These are phyloP conservation scores for Ceratocystis destructans DNA, from an alignment of 2,329 filamentous ascomycete species.

Conservation along the genomic window DNA sequence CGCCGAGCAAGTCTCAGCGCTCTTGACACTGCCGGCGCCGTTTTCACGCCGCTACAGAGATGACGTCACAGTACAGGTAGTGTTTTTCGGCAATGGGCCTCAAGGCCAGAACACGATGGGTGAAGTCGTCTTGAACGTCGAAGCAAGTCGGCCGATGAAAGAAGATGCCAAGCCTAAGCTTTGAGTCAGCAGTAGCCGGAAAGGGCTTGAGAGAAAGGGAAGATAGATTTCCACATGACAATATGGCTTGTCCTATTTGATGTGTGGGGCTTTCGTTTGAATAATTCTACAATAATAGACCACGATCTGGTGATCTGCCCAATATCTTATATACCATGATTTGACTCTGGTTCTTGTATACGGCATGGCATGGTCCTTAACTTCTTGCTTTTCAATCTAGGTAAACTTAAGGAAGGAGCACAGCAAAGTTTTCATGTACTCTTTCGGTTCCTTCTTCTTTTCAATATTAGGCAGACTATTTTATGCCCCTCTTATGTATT, in stretches of 20 bases:
- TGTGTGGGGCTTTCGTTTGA: neutral
- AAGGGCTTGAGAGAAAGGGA: neutral
- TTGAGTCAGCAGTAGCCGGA: conserved; percentile 21
- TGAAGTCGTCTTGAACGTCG: conserved; percentile 68
- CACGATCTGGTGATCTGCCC: neutral
- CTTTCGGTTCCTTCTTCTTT: neutral
- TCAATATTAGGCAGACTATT: neutral
- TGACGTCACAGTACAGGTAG: conserved; percentile 92
- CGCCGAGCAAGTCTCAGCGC: conserved; percentile 79
- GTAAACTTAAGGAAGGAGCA: neutral
- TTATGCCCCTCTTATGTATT: neutral
- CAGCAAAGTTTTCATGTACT: neutral
- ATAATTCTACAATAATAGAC: neutral
- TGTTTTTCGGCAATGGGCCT: conserved; percentile 75
- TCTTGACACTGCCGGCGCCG: conserved; percentile 81
- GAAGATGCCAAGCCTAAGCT: conserved; percentile 30
- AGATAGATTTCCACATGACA: neutral
- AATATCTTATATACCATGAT: neutral
- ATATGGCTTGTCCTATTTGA: neutral
- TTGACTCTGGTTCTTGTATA: neutral
- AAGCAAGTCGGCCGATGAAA: conserved; percentile 47
- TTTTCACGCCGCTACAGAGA: conserved; percentile 87
- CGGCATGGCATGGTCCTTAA: neutral
- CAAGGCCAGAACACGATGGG: conserved; percentile 50
- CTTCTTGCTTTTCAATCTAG: neutral